phyloP scores from a whole-genome alignment of 129 eudicot species.

The Silybum marianum region DNA sequence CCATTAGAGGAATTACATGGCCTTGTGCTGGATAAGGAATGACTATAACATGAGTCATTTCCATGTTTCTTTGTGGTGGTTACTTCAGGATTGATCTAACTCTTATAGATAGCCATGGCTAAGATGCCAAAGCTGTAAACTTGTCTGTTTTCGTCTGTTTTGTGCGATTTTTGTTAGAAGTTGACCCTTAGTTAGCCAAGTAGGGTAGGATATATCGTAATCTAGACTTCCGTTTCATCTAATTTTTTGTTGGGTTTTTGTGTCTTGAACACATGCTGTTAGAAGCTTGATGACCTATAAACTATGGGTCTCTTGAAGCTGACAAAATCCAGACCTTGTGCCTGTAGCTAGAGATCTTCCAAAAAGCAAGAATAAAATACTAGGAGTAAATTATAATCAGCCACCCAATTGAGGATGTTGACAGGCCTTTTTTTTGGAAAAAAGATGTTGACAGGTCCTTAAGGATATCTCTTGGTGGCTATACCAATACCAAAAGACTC shows the following conservation, averaged over 20 bases:
- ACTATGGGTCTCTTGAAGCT: neutral
- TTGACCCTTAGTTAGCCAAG: neutral
- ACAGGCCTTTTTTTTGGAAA: neutral
- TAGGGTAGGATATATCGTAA: neutral
- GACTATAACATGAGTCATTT: slow-evolving; percentile 30
- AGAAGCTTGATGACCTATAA: neutral
- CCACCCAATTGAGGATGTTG: neutral
- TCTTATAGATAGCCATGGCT: slow-evolving; percentile 14
- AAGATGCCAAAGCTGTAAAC: slow-evolving; percentile 17
- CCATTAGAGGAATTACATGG: slow-evolving; percentile 58
- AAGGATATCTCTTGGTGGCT: too few relatives aligned
- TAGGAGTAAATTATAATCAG: too few relatives aligned
- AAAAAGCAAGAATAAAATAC: too few relatives aligned
- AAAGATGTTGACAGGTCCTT: neutral
- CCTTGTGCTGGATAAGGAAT: slow-evolving; percentile 61
- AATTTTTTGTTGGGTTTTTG: slow-evolving; percentile 5
- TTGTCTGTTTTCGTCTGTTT: neutral
- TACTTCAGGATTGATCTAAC: neutral
- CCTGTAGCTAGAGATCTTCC: neutral
- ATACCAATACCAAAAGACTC: neutral
- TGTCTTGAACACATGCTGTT: slow-evolving; percentile 7
- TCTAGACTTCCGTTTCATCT: neutral
- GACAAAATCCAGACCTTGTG: neutral
- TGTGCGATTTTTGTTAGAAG: neutral
- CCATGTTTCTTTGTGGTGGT: slow-evolving; percentile 14